A percentile compares a stretch with the other conserved stretches of the same genome.
These are phyloP conservation scores for Solanum peruvianum DNA, from an alignment of 257 asterid species.

Conservation along the genomic window DNA sequence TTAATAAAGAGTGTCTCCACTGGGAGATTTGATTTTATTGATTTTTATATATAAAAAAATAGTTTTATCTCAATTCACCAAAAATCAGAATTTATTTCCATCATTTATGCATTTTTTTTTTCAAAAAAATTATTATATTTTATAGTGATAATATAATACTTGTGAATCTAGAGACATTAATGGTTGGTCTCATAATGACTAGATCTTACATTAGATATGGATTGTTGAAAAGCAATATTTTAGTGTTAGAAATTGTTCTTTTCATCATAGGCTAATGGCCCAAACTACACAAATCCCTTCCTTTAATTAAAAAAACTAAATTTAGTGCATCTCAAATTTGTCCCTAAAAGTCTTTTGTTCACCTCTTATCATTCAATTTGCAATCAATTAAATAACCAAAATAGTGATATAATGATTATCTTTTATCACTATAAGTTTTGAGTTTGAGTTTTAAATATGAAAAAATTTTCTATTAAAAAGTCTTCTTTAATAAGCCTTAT, in stretches of 20 bases:
- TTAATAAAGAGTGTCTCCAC: not conserved
- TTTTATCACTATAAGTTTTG: too few species aligned
- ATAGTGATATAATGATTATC: too few species aligned
- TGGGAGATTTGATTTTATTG: not conserved
- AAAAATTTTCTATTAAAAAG: too few species aligned
- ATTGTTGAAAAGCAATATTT: not conserved
- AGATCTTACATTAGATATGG: not conserved
- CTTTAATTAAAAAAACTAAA: not conserved
- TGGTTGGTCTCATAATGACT: not conserved
- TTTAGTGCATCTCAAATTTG: not conserved
- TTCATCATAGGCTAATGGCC: not conserved
- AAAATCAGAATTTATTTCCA: too few species aligned
- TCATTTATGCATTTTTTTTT: too few species aligned
- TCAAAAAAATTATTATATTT: too few species aligned
- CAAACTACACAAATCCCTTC: not conserved
- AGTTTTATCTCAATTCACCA: too few species aligned
- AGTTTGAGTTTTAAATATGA: not conserved
- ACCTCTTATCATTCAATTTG: not conserved
- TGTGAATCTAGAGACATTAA: slow-evolving; percentile 24
- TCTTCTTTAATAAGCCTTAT: too few species aligned
- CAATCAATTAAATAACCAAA: not conserved
- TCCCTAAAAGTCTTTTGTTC: not conserved
- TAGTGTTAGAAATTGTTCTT: not conserved
- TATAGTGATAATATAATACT: slow-evolving; percentile 13
- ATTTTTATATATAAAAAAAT: too few species aligned